These are phyloP conservation scores for Angophora floribunda DNA, from an alignment of 345 rosid genomes.

Conservation along the genomic window DNA sequence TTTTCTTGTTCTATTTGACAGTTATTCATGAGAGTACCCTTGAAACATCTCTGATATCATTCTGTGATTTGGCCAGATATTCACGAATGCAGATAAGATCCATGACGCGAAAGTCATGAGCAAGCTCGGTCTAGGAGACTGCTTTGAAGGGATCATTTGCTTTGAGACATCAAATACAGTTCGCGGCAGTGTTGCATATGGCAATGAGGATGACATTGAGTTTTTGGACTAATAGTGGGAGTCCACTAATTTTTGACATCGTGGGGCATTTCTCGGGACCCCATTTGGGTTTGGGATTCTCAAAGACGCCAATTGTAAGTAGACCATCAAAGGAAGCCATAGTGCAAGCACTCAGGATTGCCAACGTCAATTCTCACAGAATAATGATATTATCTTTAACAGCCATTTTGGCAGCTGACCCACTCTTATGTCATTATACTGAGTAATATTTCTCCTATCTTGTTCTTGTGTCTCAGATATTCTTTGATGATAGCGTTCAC, in stretches of 20 bases:
- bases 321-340: slow-evolving; percentile 69
- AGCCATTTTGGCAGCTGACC: background rate
- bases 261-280: slow-evolving; percentile 8
- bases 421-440: background rate
- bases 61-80: slow-evolving; percentile 15
- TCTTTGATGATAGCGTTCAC: slow-evolving; percentile 78
- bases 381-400: slow-evolving; percentile 29
- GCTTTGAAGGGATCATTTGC: slow-evolving; percentile 48
- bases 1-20: background rate
- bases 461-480: slow-evolving; percentile 33
- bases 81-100: slow-evolving; percentile 46
- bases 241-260: slow-evolving; percentile 15
- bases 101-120: slow-evolving; percentile 40
- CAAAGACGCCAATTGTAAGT: slow-evolving; percentile 56
- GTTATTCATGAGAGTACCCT: background rate
- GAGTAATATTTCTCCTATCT: background rate
- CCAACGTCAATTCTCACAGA: slow-evolving; percentile 52
- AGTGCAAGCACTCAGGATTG: slow-evolving; percentile 46
- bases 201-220: slow-evolving; percentile 15
- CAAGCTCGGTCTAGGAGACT: slow-evolving; percentile 50
- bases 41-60: background rate
- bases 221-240: background rate
- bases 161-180: slow-evolving; percentile 47
- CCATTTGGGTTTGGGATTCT: slow-evolving; percentile 12
- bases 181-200: slow-evolving; percentile 11